Evolutionary conservation across 2,329 filamentous ascomycete genomes (phyloP).

Genomic region (Trichoderma guizhouense): DNA sequence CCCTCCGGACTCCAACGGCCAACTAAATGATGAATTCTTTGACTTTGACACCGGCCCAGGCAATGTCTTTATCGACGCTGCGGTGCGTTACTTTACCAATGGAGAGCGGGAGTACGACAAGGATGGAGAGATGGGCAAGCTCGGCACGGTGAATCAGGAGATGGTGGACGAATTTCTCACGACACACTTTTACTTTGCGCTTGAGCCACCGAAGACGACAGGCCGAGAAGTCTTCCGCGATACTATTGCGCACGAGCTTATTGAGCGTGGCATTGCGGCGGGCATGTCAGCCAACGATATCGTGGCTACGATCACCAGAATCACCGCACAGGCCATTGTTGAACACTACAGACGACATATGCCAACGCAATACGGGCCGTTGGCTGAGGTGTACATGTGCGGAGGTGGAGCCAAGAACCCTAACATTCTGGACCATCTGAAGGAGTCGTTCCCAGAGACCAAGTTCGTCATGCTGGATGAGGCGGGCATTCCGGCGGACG

Average conservation of each 20-base stretch:
- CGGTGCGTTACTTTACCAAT: conserved; percentile 51
- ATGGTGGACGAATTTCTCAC: conserved; percentile 51
- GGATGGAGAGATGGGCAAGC: conserved; percentile 48
- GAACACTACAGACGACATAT: conserved; percentile 47
- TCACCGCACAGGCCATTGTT: conserved; percentile 58
- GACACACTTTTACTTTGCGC: conserved; percentile 47
- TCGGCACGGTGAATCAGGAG: conserved; percentile 47
- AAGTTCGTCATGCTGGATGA: conserved; percentile 55
- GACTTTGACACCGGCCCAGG: conserved; percentile 57
- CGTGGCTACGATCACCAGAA: conserved; percentile 56
- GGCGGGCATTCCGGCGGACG: conserved; percentile 53
- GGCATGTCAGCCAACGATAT: conserved; percentile 49
- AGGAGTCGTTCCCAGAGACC: conserved; percentile 45
- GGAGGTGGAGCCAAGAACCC: conserved; percentile 57
- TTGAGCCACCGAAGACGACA: conserved; percentile 54
- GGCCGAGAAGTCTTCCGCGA: conserved; percentile 59
- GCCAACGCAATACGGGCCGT: conserved; percentile 33
- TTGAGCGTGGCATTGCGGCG: conserved; percentile 43
- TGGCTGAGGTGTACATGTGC: conserved; percentile 59
- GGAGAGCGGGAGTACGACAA: conserved; percentile 49
- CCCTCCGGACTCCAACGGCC: conserved; percentile 39
- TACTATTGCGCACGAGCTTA: conserved; percentile 50
- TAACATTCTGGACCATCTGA: conserved; percentile 53
- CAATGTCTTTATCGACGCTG: conserved; percentile 55
- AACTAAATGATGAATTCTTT: conserved; percentile 30